Base-by-base conservation (phyloP, 1,139 yeast genomes). In the Eremothecium coryli region DNA sequence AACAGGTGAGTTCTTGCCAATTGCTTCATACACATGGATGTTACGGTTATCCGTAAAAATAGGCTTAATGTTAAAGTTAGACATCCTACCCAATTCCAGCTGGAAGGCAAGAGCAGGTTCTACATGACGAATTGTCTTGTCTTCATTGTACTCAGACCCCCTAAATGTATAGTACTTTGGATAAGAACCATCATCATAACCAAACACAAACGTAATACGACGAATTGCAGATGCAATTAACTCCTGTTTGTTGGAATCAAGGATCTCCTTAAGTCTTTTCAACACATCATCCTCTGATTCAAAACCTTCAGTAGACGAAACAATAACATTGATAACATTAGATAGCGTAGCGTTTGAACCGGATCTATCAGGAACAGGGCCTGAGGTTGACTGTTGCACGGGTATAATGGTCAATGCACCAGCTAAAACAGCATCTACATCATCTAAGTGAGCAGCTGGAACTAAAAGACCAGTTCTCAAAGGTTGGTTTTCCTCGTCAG, bases 41-140 rank as follows among this genome's bases (percentile, higher is more conserved):
- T 90, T 88, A 68, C 97, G 80, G 70, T 93, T 90, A 60, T 88
- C 96, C 40, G 96, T 85, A 67, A 85, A 84, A 39, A 90, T 84
- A 32, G 96, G 97, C 58, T 81, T 85, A 62, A 90, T 85, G 63
- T 84, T 78, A 65, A 90, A 90, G 67, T 90, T 93, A 32, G 93
- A 84, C 63, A 90, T 71, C 66, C 97, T 78, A 54, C 86, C 93
- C 48, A 90, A 71, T 65, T 90, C 98, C 52, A 90, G 72, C 67
- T 90, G 98, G 81, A 79, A 90, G 38, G 98, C 98, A 54, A 90
- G 70, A 29, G 98, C 96, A 21, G 98, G 98, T 63, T 90, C 98
- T 53, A 90, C 85, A 58, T 90, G 96, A 67, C 98, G 88, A 59
- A 90, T 84, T 23, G 88, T 88, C 64, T 80, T 76, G 65, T 90